Evolutionary conservation across 2,329 filamentous ascomycete genomes (phyloP).

Genomic region (Rasamsonia emersonii): DNA sequence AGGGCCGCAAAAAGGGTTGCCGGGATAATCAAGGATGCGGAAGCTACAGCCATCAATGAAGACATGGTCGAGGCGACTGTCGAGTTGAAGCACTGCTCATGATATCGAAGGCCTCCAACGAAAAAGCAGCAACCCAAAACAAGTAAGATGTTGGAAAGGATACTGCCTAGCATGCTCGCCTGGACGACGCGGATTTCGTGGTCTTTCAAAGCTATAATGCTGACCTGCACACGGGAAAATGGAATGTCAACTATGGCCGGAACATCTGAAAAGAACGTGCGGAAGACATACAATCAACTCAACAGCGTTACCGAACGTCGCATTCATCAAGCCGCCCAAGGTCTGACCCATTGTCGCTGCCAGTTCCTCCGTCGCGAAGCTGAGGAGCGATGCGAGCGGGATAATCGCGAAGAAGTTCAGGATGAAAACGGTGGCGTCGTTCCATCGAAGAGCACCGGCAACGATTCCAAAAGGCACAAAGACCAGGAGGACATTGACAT

Average conservation of each 20-base stretch:
- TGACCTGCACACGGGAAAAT: conserved; percentile 51
- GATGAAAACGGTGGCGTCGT: conserved; percentile 50
- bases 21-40: conserved; percentile 70
- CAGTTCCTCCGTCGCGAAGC: conserved; percentile 57
- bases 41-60: conserved; percentile 66
- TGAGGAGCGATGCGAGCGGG: conserved; percentile 52
- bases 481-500: conserved; percentile 53
- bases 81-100: conserved; percentile 54
- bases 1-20: conserved; percentile 65
- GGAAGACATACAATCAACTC: conserved; percentile 60
- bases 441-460: conserved; percentile 51
- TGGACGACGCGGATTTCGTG: conserved; percentile 94
- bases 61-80: conserved; percentile 46
- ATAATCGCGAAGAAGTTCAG: conserved; percentile 59
- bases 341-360: conserved; percentile 54
- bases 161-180: conserved; percentile 92
- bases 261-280: conserved; percentile 38
- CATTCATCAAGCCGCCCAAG: conserved; percentile 55
- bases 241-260: background rate
- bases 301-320: conserved; percentile 59
- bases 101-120: conserved; percentile 60
- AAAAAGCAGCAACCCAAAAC: conserved; percentile 77
- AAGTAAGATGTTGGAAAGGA: conserved; percentile 86
- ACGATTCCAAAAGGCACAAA: conserved; percentile 59
- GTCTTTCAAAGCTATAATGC: conserved; percentile 78